A percentile compares a stretch with the other conserved stretches of the same genome.
Evolutionary conservation across 2,329 filamentous ascomycete genomes (phyloP).

Genomic region (Penicillium sp.): DNA sequence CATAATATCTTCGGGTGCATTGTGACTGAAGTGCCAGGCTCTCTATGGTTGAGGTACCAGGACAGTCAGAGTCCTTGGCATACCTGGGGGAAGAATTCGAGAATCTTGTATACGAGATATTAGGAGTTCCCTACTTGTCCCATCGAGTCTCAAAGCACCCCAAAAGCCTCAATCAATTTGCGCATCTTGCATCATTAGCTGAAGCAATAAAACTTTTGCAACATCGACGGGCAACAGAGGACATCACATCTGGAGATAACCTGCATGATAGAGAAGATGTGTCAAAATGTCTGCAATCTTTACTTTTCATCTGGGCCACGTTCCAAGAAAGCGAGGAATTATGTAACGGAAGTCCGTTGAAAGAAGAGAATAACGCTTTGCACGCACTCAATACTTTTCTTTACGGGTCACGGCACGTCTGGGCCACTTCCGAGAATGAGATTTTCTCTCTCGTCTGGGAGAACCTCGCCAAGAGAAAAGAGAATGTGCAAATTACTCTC

Average conservation of each 20-base stretch:
- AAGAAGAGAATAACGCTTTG: background rate
- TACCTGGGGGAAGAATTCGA: background rate
- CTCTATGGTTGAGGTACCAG: background rate
- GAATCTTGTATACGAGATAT: background rate
- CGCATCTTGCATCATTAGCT: background rate
- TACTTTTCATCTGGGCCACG: background rate
- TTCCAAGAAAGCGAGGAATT: background rate
- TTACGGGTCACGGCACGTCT: background rate
- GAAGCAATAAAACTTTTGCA: background rate
- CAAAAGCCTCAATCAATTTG: background rate
- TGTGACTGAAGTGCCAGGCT: background rate
- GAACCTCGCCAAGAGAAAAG: background rate
- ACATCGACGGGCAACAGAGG: background rate
- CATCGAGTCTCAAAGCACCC: background rate
- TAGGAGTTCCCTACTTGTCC: background rate
- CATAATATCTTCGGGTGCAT: background rate
- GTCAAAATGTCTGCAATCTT: background rate
- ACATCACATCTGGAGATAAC: background rate
- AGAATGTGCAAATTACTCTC: background rate
- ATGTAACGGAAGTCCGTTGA: background rate
- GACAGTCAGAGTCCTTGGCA: background rate
- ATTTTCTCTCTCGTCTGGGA: background rate
- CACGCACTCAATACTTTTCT: background rate
- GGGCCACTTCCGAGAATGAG: background rate
- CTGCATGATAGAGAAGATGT: background rate